phyloP scores from a whole-genome alignment of 2,329 filamentous ascomycete species.

The Fusarium proliferatum region DNA sequence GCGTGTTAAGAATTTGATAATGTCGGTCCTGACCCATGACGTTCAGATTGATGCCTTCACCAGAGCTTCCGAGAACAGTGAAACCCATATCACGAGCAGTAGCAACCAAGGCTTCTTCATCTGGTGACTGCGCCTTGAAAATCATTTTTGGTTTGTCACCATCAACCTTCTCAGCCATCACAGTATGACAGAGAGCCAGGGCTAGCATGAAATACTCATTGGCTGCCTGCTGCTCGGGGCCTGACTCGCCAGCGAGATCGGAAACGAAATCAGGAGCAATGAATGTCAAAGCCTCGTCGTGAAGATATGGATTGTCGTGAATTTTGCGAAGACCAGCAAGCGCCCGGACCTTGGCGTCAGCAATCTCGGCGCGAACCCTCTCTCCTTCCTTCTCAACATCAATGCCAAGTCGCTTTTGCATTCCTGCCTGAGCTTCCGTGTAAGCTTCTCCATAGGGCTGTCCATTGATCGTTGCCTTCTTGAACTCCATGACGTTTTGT shows the following conservation, averaged over 20 bases:
- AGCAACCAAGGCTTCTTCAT: constrained; percentile 92
- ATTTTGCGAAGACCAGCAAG: constrained; percentile 78
- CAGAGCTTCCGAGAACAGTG: constrained; percentile 83
- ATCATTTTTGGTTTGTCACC: constrained; percentile 92
- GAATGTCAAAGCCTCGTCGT: constrained; percentile 91
- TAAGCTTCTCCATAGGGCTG: constrained; percentile 96
- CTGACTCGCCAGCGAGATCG: constrained; percentile 82
- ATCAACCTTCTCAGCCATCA: constrained; percentile 88
- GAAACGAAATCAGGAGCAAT: constrained; percentile 89
- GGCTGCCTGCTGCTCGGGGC: constrained; percentile 78
- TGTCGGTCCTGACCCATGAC: constrained; percentile 86
- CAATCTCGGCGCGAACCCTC: constrained; percentile 80
- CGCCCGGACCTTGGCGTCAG: constrained; percentile 78
- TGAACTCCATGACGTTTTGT: constrained; percentile 99
- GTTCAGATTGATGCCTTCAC: constrained; percentile 86
- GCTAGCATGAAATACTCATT: constrained; percentile 94
- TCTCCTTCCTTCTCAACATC: constrained; percentile 85
- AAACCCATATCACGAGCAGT: constrained; percentile 97
- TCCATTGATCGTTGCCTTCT: constrained; percentile 97
- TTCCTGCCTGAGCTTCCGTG: constrained; percentile 94
- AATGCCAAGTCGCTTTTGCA: constrained; percentile 91
- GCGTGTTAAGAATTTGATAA: constrained; percentile 90
- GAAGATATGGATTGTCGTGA: constrained; percentile 90
- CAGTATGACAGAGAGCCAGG: constrained; percentile 94
- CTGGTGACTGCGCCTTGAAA: constrained; percentile 97